Evolutionary conservation across 1,284 basidiomycete genomes (phyloP).

Genomic region (Puccinia polysora): DNA sequence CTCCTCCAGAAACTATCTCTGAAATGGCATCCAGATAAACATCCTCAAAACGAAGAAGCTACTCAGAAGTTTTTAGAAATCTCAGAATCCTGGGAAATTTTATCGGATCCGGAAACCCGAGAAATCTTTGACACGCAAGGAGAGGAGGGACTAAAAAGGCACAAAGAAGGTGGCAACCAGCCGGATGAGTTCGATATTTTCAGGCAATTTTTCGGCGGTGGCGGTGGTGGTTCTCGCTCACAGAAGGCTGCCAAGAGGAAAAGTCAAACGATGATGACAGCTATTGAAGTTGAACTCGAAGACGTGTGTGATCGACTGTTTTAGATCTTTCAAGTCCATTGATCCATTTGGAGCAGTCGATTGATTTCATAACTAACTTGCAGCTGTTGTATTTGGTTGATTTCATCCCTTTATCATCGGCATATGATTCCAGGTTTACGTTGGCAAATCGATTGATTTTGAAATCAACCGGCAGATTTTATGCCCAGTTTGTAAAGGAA

Average conservation of each 20-base stretch:
- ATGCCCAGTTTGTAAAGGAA: constrained; percentile 86
- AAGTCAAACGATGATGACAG: constrained; percentile 75
- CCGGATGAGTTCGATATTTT: constrained; percentile 89
- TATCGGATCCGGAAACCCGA: constrained; percentile 82
- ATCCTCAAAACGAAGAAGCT: constrained; percentile 68
- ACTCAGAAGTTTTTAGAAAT: constrained; percentile 78
- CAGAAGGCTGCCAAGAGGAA: constrained; percentile 67
- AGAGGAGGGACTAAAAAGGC: constrained; percentile 82
- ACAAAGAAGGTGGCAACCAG: constrained; percentile 62
- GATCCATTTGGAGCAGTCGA: no score
- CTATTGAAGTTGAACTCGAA: constrained; percentile 76
- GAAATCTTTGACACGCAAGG: constrained; percentile 86
- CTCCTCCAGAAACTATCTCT: constrained; percentile 54
- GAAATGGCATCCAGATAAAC: constrained; percentile 69
- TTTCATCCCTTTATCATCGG: neutral
- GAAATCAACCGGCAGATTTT: constrained; percentile 80
- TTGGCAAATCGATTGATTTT: constrained; percentile 60
- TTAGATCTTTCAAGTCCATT: constrained; percentile 16
- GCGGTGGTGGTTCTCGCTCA: constrained; percentile 58
- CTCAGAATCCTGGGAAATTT: constrained; percentile 76
- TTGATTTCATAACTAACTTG: no score
- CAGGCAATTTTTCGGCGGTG: constrained; percentile 77
- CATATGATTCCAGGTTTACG: constrained; percentile 35
- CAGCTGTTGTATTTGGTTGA: no score
- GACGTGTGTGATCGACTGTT: constrained; percentile 60